Base-by-base conservation (phyloP, 78 protist genomes). In the Dictyostelium purpureum region DNA sequence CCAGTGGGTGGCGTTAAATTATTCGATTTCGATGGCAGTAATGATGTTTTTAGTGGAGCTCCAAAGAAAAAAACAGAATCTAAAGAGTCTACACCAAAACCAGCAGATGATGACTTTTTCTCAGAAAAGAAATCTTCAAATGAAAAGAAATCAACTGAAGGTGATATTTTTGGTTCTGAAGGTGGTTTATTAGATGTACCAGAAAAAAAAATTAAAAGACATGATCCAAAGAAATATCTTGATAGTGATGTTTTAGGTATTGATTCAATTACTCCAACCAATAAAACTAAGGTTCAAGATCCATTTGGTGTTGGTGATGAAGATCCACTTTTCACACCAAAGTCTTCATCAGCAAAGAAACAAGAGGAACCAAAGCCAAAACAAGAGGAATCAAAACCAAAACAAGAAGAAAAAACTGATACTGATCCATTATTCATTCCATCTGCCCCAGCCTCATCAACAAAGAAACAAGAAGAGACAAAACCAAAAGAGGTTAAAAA, bases 1-100 rank as follows among this genome's bases (percentile, higher is more conserved):
- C 92, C 92, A 61, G 75, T 85, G 10, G 92, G 92, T 59, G 92
- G 92, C 45, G 92, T 85, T 56, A 85, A 85, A 73, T 59, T 85
- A 38, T 85, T 85, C 47, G 92, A 85, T 47, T 82, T 82, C n/a
- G 90, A 76, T 56, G 92, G 42, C 2, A 26, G 67, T 33, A 45
- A 26, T 18, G 77, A 70, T 45, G 10, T 85, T 5, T 57, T 70
- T 9, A 6, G 54, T 37, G 51, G 52, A 16, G 28, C 80, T 40
- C 74, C 74, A 28, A 35, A 28, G 7, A 35, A 35, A 18, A 49
- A 7, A 14, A 7, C 54, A 49, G 54, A 49, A 11, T 52, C 79
- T 14, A 71, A 71, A 24, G 85, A 77, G 18, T 12, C 88, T 5
- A 18, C 71, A 4, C 18, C 73, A 18, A 69, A 57, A 7, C 16